Evolutionary conservation across 139 green algal species (phyloP).

Genomic region (Protoeuglena noctilucae): DNA sequence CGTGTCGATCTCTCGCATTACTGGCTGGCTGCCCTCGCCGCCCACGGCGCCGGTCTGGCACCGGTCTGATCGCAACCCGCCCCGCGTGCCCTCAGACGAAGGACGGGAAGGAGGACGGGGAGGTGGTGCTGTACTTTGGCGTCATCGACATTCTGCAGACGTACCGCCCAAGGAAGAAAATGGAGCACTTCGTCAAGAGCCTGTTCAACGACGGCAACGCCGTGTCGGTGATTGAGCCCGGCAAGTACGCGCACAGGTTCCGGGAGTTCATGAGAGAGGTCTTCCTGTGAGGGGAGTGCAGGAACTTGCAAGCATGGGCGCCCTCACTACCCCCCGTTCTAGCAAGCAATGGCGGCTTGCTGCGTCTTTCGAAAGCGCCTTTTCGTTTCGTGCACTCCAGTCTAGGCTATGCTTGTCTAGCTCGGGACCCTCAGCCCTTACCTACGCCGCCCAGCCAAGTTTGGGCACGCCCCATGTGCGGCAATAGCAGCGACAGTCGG

Average conservation of each 20-base stretch:
- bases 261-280: slow-evolving; percentile 34
- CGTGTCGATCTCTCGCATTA: slow-evolving; percentile 1
- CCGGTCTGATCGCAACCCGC: background rate
- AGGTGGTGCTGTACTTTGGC: slow-evolving; percentile 72
- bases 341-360: no score
- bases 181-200: slow-evolving; percentile 74
- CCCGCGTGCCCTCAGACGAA: background rate
- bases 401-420: no score
- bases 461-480: no score
- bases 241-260: slow-evolving; percentile 59
- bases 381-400: no score
- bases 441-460: no score
- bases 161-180: slow-evolving; percentile 65
- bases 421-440: no score
- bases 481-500: no score
- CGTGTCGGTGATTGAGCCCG: slow-evolving; percentile 63
- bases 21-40: background rate
- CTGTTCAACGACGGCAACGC: slow-evolving; percentile 46
- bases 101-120: slow-evolving; percentile 10
- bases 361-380: no score
- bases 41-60: background rate
- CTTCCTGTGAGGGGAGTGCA: no score
- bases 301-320: no score
- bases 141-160: slow-evolving; percentile 82
- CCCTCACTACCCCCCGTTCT: no score